Evolutionary conservation across 352 stramenopile species (phyloP).

Genomic region (Bremia lactucae): DNA sequence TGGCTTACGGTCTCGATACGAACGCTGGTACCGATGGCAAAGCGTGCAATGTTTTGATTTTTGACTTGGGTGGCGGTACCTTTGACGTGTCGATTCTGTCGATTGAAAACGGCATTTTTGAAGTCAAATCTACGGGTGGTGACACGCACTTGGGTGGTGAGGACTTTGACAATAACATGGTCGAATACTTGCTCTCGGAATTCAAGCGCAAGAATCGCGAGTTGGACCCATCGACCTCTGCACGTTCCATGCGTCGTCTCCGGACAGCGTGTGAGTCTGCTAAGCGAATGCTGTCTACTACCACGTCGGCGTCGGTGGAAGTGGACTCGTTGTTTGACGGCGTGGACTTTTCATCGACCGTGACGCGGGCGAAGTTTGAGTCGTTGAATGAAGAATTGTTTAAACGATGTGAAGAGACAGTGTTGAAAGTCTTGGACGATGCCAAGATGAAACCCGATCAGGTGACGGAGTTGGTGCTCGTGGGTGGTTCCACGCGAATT

Average conservation of each 20-base stretch:
- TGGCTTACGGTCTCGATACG: constrained; percentile 92
- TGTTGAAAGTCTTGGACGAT: constrained; percentile 54
- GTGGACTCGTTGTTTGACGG: constrained; percentile 93
- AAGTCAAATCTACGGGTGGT: constrained; percentile 93
- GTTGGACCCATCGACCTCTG: constrained; percentile 85
- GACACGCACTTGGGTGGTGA: constrained; percentile 92
- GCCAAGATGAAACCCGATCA: constrained; percentile 59
- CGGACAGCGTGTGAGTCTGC: constrained; percentile 94
- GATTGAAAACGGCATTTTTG: constrained; percentile 96
- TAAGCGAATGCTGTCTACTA: constrained; percentile 93
- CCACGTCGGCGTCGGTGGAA: constrained; percentile 88
- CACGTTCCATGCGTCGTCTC: constrained; percentile 90
- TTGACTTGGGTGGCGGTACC: constrained; percentile 92
- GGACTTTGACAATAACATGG: constrained; percentile 94
- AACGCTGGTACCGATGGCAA: constrained; percentile 72
- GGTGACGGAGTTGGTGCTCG: constrained; percentile 48
- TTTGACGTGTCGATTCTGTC: constrained; percentile 93
- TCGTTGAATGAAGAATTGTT: constrained; percentile 79
- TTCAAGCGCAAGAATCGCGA: constrained; percentile 89
- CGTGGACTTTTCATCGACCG: constrained; percentile 90
- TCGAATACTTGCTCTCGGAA: constrained; percentile 90
- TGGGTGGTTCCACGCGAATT: constrained; percentile 50
- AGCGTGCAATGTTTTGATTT: constrained; percentile 93
- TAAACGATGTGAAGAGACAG: constrained; percentile 75
- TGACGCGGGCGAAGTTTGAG: constrained; percentile 91